Percentiles rank a stretch among this genome's conserved stretches.
phyloP scores from a whole-genome alignment of 1,139 yeast species.

The Torulaspora globosa region DNA sequence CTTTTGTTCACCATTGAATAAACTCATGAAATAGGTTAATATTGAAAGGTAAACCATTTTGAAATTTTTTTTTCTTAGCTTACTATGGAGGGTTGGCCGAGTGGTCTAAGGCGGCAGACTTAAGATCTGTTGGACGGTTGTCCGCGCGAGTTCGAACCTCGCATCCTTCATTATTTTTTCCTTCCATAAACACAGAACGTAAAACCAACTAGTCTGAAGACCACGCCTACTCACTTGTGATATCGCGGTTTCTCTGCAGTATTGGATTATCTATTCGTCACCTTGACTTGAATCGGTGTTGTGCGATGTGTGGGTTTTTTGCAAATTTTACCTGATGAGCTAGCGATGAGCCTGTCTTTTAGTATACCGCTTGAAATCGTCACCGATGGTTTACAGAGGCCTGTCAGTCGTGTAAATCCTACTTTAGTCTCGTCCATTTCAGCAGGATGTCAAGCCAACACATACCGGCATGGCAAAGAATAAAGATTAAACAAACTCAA shows the following conservation, averaged over 20 bases:
- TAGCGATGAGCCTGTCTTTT: not conserved
- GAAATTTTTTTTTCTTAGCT: not conserved
- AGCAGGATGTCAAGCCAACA: conserved; percentile 16
- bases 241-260: not conserved
- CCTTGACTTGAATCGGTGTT: not conserved
- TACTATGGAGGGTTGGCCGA: conserved; percentile 34
- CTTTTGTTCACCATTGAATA: no score
- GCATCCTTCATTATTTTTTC: conserved; percentile 62
- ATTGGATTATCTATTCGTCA: no score
- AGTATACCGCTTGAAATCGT: no score
- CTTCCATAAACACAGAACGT: no score
- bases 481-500: conserved; percentile 52
- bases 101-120: conserved; percentile 39
- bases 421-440: no score
- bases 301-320: conserved; percentile 9
- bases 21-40: no score
- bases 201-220: not conserved
- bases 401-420: no score
- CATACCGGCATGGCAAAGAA: conserved; percentile 88
- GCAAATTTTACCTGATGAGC: conserved; percentile 10
- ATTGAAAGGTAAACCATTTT: not conserved
- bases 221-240: not conserved
- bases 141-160: conserved; percentile 89
- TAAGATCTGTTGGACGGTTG: conserved; percentile 34
- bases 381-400: no score